Conservation (phyloP, 805 yeast species). For the Yamadazyma philogaea region DNA sequence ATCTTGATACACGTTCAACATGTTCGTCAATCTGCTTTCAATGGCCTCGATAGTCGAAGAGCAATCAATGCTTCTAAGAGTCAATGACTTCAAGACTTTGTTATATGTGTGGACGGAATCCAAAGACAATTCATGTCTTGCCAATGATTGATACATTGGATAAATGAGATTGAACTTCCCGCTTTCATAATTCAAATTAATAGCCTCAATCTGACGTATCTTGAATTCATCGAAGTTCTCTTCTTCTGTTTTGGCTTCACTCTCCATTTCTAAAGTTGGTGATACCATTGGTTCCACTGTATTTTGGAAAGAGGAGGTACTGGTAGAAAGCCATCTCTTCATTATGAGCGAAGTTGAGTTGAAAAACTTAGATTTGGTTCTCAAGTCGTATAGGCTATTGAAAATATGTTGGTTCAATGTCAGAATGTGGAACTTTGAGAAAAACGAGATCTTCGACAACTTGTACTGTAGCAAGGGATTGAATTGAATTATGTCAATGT, state of each 20-base stretch:
- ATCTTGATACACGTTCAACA: conserved; percentile 68
- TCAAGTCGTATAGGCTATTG: conserved; percentile 24
- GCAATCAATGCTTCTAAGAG: conserved; percentile 47
- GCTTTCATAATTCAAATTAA: conserved; percentile 8
- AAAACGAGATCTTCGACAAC: conserved; percentile 5
- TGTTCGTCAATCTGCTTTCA: conserved; percentile 59
- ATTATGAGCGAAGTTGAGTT: conserved; percentile 21
- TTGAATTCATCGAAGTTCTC: conserved; percentile 7
- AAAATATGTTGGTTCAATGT: conserved; percentile 28
- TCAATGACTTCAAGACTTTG: conserved; percentile 53
- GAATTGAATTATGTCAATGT: conserved; percentile 5
- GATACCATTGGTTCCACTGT: background rate
- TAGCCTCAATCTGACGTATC: conserved; percentile 8
- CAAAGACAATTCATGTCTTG: conserved; percentile 32
- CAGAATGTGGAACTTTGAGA: conserved; percentile 25
- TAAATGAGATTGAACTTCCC: conserved; percentile 32
- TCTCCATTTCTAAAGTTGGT: background rate
- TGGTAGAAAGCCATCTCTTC: conserved; percentile 5
- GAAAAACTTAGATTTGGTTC: conserved; percentile 19
- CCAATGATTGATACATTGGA: conserved; percentile 41
- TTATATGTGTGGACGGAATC: conserved; percentile 55
- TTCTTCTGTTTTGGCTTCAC: background rate
- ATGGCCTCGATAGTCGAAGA: conserved; percentile 30
- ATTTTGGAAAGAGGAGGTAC: background rate
- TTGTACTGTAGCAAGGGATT: background rate